These are phyloP conservation scores for Flaveria robusta DNA, from an alignment of 129 eudicot species.

Conservation along the genomic window DNA sequence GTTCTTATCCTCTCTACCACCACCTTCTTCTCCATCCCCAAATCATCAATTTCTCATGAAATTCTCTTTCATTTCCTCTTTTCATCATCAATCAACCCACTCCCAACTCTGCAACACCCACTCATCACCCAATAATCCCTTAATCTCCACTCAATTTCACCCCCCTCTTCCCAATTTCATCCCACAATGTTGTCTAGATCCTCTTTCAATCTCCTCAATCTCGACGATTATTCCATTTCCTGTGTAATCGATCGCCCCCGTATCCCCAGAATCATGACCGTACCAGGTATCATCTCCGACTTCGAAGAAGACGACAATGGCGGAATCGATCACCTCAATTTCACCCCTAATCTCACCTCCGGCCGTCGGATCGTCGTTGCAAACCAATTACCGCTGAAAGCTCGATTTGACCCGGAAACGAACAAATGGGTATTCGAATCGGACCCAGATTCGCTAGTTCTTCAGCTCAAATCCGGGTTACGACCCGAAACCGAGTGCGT, in stretches of 20 bases:
- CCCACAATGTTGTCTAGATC: conserved; percentile 70
- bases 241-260: conserved; percentile 49
- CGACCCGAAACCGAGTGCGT: conserved; percentile 51
- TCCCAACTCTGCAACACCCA: neutral
- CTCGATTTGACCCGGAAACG: conserved; percentile 21
- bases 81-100: conserved; percentile 14
- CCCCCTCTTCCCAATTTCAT: neutral
- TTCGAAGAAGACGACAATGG: conserved; percentile 33
- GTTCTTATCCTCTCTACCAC: conserved; percentile 40
- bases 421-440: conserved; percentile 65
- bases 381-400: conserved; percentile 72
- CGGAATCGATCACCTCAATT: neutral
- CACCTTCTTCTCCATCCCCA: conserved; percentile 32
- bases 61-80: neutral
- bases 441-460: conserved; percentile 61
- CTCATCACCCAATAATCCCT: too few relatives aligned
- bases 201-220: conserved; percentile 65
- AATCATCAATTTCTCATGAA: conserved; percentile 9
- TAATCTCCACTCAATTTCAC: conserved; percentile 7
- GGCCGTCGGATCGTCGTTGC: conserved; percentile 64
- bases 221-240: conserved; percentile 66
- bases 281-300: conserved; percentile 43
- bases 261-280: conserved; percentile 62
- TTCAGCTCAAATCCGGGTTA: conserved; percentile 75
- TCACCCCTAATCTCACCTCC: neutral